Base-by-base conservation (phyloP, 2,329 filamentous ascomycete species). In the Emmonsia crescens region DNA sequence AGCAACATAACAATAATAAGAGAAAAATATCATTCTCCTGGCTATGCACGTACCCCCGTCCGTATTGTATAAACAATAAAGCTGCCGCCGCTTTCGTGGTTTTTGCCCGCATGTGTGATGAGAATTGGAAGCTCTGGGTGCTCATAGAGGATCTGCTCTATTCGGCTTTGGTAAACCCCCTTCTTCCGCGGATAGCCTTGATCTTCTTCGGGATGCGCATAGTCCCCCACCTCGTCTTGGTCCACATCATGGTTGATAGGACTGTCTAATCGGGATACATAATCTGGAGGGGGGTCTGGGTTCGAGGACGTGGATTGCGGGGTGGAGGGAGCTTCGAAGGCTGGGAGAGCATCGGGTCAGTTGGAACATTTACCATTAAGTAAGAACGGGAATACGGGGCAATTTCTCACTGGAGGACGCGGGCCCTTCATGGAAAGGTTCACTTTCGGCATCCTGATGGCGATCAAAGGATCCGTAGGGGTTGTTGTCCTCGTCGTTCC, bases 401-500 rank as follows among this genome's bases (percentile, higher is more conserved):
- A 4, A 60, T 21, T 64, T 80, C 83, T 82, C 78, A 88, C 83
- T 68, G 52, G 74, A 69, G 65, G 78, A 74, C 62, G 76, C 65
- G n/a, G 70, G 70, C 38, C 69, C 69, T 55, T 86, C 86, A 46
- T 87, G 89, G 60, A 85, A 79, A 27, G 86, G 85, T 71, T 88
- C 85, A 24, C 81, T 90, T 54, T 85, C 82, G 73, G 88, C 85
- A 64, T 89, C 89, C 75, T 95, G 89, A 70, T 89, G 86, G 69
- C 89, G 88, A 75, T 94, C 89, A 79, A 96, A 96, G 75, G 90
- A 93, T 70, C 91, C 92, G 72, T 97, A 96, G 5, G 93, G 93
- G 75, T 97, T 97, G 78, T 97, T 97, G 73, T 97, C 91, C 78
- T 97, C 93, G 80, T 97, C 92, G 82, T 96, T 95, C 93, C 93